Base-by-base conservation (phyloP, 345 rosid genomes). In the Heritiera littoralis region DNA sequence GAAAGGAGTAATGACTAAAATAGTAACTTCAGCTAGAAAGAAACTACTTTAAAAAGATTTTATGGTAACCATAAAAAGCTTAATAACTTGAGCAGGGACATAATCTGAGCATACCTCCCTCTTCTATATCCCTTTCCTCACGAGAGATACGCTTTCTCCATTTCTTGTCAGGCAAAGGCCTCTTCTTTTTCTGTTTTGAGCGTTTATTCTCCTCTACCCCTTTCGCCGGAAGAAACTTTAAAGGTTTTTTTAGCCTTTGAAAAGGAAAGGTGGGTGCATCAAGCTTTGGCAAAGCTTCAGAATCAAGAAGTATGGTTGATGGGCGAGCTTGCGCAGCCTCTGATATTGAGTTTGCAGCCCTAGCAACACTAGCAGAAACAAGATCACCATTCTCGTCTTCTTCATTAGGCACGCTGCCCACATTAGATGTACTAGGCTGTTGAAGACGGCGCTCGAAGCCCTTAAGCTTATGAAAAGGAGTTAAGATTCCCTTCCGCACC, bases 381-480 rank as follows among this genome's bases (percentile, higher is more conserved):
- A 77, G 79, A 82, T 84, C 86, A 60, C 84, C 83, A 78, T 78
- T 81, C 59, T 78, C 80, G 1, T 79, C 86, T 85, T 86, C 91
- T 83, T 81, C 86, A 81, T 71, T 84, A 32, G 90, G 83, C 60
- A 76, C 74, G 61, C 70, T 80, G 66, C 7, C 35, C n/a, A 72
- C 51, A 81, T 82, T 72, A 72, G 97, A 90, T 43, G 84, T 59
- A 74, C 87, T 90, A 73, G 91, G 87, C 75, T 87, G 92, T 88
- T 89, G 94, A 82, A 96, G 89, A 40, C 91, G 77, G 41, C 97
- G 97, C 79, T 96, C 99, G 85, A 87, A 96, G 66, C 98, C 98
- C 85, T 92, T 87, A 23, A 96, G 97, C 89, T 87, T 87, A 83
- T 94, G 97, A 87, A 96, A 96, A 52, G 97, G 99, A 85, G 99